Percentiles rank a stretch among this genome's conserved stretches.
These are phyloP conservation scores for Phytophthora multivora DNA, from an alignment of 352 stramenopile species.

Conservation along the genomic window DNA sequence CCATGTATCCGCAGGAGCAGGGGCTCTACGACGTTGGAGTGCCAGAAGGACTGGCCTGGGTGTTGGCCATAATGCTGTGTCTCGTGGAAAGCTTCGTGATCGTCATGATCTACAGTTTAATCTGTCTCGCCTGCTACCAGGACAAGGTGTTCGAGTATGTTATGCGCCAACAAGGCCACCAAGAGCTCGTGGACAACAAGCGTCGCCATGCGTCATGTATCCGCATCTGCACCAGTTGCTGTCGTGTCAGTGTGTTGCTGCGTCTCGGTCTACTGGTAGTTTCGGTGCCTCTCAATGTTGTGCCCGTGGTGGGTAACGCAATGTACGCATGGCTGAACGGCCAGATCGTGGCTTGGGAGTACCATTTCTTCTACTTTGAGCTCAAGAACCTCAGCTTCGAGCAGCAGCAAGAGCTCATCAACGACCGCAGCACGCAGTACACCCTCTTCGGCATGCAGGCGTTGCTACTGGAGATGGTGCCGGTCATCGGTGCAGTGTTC, in stretches of 20 bases:
- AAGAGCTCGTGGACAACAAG: slow-evolving; percentile 45
- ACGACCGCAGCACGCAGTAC: slow-evolving; percentile 49
- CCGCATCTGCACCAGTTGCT: slow-evolving; percentile 46
- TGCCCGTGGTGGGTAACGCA: slow-evolving; percentile 53
- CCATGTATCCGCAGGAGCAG: slow-evolving; percentile 49
- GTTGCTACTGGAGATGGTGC: slow-evolving; percentile 63
- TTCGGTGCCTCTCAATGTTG: slow-evolving; percentile 57
- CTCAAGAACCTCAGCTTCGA: slow-evolving; percentile 52
- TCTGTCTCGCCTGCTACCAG: slow-evolving; percentile 52
- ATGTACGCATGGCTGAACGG: slow-evolving; percentile 62
- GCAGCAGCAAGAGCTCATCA: slow-evolving; percentile 51
- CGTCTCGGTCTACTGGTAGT: slow-evolving; percentile 50
- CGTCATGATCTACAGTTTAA: slow-evolving; percentile 56
- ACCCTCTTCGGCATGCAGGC: slow-evolving; percentile 58
- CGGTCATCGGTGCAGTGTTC: slow-evolving; percentile 52
- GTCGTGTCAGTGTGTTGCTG: slow-evolving; percentile 49
- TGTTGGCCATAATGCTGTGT: slow-evolving; percentile 57
- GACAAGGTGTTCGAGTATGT: slow-evolving; percentile 63
- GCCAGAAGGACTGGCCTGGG: slow-evolving; percentile 43
- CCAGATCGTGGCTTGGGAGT: slow-evolving; percentile 56
- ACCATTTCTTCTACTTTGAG: slow-evolving; percentile 72
- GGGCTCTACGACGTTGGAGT: slow-evolving; percentile 43
- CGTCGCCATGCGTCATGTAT: slow-evolving; percentile 41
- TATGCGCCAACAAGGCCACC: slow-evolving; percentile 43
- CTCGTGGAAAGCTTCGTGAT: slow-evolving; percentile 62